Base-by-base conservation (phyloP, 768 basidiomycete species). In the Amanita subjunquillea region DNA sequence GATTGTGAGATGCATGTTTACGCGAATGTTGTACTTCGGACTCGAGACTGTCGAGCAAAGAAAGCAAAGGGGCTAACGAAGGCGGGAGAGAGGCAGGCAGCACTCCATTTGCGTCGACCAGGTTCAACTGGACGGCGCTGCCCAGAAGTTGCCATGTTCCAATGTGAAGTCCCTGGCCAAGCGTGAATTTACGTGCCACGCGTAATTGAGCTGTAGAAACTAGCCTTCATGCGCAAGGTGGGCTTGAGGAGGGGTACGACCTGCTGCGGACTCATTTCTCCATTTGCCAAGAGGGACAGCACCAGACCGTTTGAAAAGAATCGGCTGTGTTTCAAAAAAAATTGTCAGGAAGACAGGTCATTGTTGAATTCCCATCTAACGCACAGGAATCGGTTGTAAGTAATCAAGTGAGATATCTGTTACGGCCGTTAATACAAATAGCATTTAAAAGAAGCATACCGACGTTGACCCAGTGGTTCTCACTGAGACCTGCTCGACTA, bases 351-450 rank as follows among this genome's bases (percentile, higher is more conserved):
- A 12, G 17, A 1, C 20, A 49, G 10, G 37, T n/a, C 47, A 25
- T 20, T 34, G 29, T 29, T 25, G 4, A 22, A 29, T 17, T 15
- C 6, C 25, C 25, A 27, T n/a, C 23, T 6, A 6, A 59, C 85
- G 66, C 57, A 88, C 83, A 96, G 74, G 65, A 91, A 95, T 30
- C 93, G 88, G 61, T 94, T 89, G 65, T 95, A 96, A 4, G 91
- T 94, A 60, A 96, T 80, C 54, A 93, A 74, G 61, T 95, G 91
- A 62, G 70, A 87, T 54, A 89, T 73, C 89, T 90, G 60, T 6
- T 15, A 39, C 40, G 27, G 4, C 20, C 10, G 13, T n/a, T 17
- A 29, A 38, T 56, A 7, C 52, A 43, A 57, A 37, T 15, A 38
- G 52, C 32, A 58, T 49, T 47, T 30, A 34, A 51, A 48, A 17